Evolutionary conservation across 805 yeast species (phyloP), one percentile per base, ranked within the genome.

Genomic region (Deakozyma indianensis): DNA sequence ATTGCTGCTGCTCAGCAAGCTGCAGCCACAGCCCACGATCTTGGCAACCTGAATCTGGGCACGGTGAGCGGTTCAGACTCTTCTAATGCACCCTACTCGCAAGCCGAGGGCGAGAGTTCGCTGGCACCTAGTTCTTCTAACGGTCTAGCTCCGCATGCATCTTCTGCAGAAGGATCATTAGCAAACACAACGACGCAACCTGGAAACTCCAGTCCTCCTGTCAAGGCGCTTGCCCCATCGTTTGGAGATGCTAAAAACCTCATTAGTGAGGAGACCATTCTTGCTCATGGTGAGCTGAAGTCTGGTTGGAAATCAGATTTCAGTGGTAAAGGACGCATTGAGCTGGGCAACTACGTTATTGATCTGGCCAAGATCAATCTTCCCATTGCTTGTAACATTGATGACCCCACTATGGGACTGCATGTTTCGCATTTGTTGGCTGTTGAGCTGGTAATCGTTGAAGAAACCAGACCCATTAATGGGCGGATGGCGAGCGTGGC

Each of bases 271-370:
- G 72, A 74, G 4, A 71, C 88, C 24, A 75, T 83, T 3, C 66
- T 92, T 5, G 74, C 80, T 11, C 73, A 78, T 45, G 96, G 96
- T 9, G 95, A 84, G 49, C 63, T 86, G 57, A 84, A 83, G 57
- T 70, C 74, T 24, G 99, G 99, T 2, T 92, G 99, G 99, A 92
- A 92, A 60, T 77, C 92, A 1, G 98, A 92, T 62, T 88, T 81
- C 58, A 63, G 78, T 3, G 81, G 77, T 38, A 70, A 71, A 41
- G 98, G 98, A 3, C 70, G 75, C 45, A 79, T 88, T 48, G 95
- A 86, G 60, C 60, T 87, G 59, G 49, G 54, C 28, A 47, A 50
- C 22, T 43, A 53, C 21, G 64, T 63, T n/a, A 32, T 32, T 32
- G 38, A 32, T n/a, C 18, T 32, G 38, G 38, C 38, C 38, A 32